Conservation (phyloP, 306 rosid genomes). For the Calophaca sinica region DNA sequence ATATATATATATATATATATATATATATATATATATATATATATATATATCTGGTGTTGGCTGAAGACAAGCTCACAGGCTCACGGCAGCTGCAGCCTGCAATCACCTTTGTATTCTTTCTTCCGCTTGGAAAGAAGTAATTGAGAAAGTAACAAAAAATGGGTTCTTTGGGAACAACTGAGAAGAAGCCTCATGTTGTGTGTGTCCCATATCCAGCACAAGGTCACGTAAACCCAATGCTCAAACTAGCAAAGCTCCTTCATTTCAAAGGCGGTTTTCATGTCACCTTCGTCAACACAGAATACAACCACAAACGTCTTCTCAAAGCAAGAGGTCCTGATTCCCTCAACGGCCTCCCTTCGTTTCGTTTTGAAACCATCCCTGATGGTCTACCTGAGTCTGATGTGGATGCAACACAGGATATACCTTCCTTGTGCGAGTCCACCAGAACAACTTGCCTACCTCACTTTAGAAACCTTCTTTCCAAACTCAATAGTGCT, state of each 20-base stretch:
- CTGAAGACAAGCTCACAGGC: too few species aligned
- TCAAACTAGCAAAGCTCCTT: constrained; percentile 52
- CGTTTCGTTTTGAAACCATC: constrained; percentile 50
- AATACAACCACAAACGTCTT: constrained; percentile 53
- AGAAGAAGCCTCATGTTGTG: constrained; percentile 47
- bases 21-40: neutral
- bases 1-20: neutral
- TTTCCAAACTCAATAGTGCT: constrained; percentile 45
- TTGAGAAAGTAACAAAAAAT: neutral
- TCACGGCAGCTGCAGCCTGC: too few species aligned
- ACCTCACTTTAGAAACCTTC: constrained; percentile 53
- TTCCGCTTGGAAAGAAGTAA: neutral
- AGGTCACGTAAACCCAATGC: constrained; percentile 62
- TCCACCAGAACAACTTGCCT: constrained; percentile 50
- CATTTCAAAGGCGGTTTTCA: constrained; percentile 53
- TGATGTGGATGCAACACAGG: constrained; percentile 56
- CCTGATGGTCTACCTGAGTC: constrained; percentile 69
- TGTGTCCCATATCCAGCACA: constrained; percentile 58
- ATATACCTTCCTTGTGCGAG: constrained; percentile 46
- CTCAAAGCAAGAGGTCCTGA: constrained; percentile 49
- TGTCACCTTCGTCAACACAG: constrained; percentile 51
- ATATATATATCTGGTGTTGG: too few species aligned
- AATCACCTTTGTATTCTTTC: neutral
- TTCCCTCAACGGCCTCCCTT: constrained; percentile 40
- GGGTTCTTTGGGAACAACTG: neutral